These are phyloP conservation scores for Aspergillus latus DNA, from an alignment of 2,329 filamentous ascomycete species.

Conservation along the genomic window DNA sequence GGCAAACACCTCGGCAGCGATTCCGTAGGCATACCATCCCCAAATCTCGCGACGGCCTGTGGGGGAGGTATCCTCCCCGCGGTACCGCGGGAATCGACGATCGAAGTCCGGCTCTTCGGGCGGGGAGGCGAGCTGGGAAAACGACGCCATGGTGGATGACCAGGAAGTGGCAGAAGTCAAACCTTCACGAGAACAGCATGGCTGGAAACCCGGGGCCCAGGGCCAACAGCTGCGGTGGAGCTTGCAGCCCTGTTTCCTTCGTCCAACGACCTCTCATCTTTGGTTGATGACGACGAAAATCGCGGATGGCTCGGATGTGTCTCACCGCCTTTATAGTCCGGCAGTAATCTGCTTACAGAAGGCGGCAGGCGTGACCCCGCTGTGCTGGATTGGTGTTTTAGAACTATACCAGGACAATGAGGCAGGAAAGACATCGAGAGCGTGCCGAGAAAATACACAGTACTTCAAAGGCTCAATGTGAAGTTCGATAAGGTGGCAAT, in stretches of 20 bases:
- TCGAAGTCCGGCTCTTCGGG: slow-evolving; percentile 20
- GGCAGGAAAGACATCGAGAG: background rate
- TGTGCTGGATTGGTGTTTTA: slow-evolving; percentile 2
- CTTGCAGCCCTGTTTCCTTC: background rate
- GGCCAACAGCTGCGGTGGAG: slow-evolving; percentile 2
- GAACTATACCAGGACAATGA: slow-evolving; percentile 2
- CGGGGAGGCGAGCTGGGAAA: slow-evolving; percentile 18
- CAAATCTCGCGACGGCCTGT: slow-evolving; percentile 78
- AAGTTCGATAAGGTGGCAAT: too few relatives aligned
- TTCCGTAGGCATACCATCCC: slow-evolving; percentile 91
- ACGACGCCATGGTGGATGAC: slow-evolving; percentile 9
- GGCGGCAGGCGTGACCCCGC: background rate
- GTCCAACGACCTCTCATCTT: slow-evolving; percentile 6
- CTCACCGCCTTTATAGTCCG: background rate
- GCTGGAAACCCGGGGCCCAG: background rate
- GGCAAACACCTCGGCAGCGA: slow-evolving; percentile 93
- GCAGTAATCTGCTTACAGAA: background rate
- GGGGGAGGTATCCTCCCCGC: slow-evolving; percentile 78
- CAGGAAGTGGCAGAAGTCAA: background rate
- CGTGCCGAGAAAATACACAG: background rate
- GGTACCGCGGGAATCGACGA: slow-evolving; percentile 57
- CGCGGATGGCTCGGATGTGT: slow-evolving; percentile 10
- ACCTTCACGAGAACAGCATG: slow-evolving; percentile 15
- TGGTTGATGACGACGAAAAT: slow-evolving; percentile 2
- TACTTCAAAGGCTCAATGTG: too few relatives aligned